phyloP scores from a whole-genome alignment of 306 rosid genomes.

The Trifolium dubium region DNA sequence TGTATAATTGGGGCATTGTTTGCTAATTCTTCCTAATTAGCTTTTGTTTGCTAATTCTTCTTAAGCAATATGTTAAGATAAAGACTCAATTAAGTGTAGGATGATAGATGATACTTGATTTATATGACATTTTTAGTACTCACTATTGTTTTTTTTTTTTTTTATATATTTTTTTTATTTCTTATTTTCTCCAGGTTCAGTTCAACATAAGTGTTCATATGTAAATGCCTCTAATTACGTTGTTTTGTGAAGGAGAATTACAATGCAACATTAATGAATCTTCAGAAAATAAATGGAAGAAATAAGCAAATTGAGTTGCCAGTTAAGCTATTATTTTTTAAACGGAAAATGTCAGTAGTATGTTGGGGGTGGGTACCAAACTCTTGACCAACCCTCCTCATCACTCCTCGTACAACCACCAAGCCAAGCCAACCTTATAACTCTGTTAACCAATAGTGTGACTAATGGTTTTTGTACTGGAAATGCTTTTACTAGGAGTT shows the following conservation, averaged over 20 bases:
- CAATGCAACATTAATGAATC: not conserved
- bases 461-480: not conserved
- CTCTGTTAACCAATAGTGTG: not conserved
- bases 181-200: not conserved
- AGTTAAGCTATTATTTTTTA: not conserved
- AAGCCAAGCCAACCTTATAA: not conserved
- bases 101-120: not conserved
- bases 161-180: not conserved
- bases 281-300: conserved; percentile 8
- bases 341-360: not conserved
- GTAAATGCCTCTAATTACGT: not conserved
- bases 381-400: not conserved
- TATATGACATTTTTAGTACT: not conserved
- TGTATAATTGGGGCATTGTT: conserved; percentile 1
- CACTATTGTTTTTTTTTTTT: not conserved
- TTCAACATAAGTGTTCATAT: not conserved
- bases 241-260: not conserved
- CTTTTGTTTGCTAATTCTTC: not conserved
- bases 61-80: not conserved
- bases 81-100: not conserved
- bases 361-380: not conserved
- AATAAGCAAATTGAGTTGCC: not conserved
- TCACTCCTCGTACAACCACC: not conserved
- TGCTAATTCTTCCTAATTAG: not conserved
- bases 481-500: not conserved